phyloP scores from a whole-genome alignment of 768 basidiomycete genomes.

The Boletus rubropictus region DNA sequence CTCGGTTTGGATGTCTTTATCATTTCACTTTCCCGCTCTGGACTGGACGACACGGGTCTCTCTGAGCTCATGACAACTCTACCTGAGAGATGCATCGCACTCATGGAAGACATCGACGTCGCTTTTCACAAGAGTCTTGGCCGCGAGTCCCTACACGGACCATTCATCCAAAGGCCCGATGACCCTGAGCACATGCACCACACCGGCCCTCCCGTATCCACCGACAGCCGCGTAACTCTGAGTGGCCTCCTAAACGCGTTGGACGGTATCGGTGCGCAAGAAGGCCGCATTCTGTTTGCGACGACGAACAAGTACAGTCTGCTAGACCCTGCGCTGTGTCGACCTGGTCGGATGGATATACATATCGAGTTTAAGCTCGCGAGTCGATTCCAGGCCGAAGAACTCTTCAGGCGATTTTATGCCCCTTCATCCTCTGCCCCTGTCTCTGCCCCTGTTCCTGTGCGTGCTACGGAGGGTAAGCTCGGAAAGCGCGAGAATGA shows the following conservation, averaged over 20 bases:
- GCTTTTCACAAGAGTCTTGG: conserved; percentile 50
- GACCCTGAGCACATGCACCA: conserved; percentile 5
- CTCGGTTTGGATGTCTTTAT: conserved; percentile 70
- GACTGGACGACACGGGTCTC: conserved; percentile 58
- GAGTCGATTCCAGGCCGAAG: conserved; percentile 58
- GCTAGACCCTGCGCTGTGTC: conserved; percentile 68
- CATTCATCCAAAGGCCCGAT: background rate
- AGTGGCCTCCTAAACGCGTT: conserved; percentile 76
- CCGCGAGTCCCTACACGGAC: conserved; percentile 21
- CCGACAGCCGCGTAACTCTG: conserved; percentile 46
- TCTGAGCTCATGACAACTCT: conserved; percentile 53
- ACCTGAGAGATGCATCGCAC: conserved; percentile 65
- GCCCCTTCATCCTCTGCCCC: conserved; percentile 31
- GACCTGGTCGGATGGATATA: conserved; percentile 77
- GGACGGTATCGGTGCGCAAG: conserved; percentile 73
- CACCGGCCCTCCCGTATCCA: conserved; percentile 7
- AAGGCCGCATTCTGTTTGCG: conserved; percentile 77
- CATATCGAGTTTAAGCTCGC: conserved; percentile 76
- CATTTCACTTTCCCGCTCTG: conserved; percentile 56
- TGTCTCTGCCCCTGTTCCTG: no score
- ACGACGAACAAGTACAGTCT: conserved; percentile 69
- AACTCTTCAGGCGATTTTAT: conserved; percentile 67
- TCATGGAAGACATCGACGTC: conserved; percentile 84
- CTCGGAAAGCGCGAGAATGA: background rate
- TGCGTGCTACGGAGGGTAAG: background rate